Evolutionary conservation across 2,329 filamentous ascomycete species (phyloP), one percentile per base, ranked within the genome.

Genomic region (Aaosphaeria pasadenensis): DNA sequence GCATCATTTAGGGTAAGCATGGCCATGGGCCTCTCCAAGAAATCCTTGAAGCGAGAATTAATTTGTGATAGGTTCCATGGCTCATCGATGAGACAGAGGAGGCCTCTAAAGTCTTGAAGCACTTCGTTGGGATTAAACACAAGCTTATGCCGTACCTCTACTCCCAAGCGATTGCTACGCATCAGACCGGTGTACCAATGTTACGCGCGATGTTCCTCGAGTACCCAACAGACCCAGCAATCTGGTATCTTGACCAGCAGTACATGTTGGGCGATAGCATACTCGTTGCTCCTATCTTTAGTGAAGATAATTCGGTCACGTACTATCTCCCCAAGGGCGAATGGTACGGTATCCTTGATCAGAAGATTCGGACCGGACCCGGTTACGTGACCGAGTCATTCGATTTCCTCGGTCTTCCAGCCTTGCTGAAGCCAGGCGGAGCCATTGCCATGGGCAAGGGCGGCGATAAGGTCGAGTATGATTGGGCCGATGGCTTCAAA

Each of bases 231-330:
- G 66, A 70, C 40, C 44, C 48, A 6, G 50, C 48, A 1, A 52
- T 54, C 2, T 69, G 57, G 51, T 49, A 49, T 2, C 53, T 59
- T 1, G 53, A 52, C 4, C 62, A 70, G 44, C 48, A 56, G 28
- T 71, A 71, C 47, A 63, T 64, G 47, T 67, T 71, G 48, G 69
- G 69, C 4, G 48, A 48, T 1, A 57, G 64, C 40, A 58, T 71
- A n/a, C 50, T 71, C 2, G 62, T 71, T 30, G 67, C 68, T 6
- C 69, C 69, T 1, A 57, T 71, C 28, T 52, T 52, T 17, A 52
- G 11, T 29, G 45, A 50, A 5, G 50, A 52, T 5, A 38, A 24
- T 6, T 30, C 11, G 11, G 50, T 52, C 9, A 47, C 44, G 5
- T 52, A 50, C 40, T 52, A 52, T 30, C 13, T 52, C 5, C 49